These are phyloP conservation scores for Coemansia sp. DNA, from an alignment of 192 early-diverging fungal genomes.

Conservation along the genomic window DNA sequence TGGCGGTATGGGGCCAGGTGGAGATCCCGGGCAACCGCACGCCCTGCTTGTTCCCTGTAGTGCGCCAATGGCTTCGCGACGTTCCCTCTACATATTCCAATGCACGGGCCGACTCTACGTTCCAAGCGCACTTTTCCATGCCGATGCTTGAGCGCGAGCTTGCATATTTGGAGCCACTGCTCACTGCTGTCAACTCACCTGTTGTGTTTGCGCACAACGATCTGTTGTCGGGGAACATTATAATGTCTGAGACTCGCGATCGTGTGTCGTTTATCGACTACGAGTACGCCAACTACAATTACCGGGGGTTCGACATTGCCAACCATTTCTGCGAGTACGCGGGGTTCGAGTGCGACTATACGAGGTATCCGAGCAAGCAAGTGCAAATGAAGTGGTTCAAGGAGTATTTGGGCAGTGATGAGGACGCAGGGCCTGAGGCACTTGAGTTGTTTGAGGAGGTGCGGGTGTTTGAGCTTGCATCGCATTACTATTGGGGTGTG, in stretches of 20 bases:
- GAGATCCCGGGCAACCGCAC: slow-evolving; percentile 49
- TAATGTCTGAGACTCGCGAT: slow-evolving; percentile 53
- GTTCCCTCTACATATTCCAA: slow-evolving; percentile 31
- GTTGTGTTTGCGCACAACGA: slow-evolving; percentile 94
- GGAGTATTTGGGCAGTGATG: slow-evolving; percentile 59
- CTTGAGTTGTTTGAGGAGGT: slow-evolving; percentile 77
- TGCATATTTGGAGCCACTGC: slow-evolving; percentile 52
- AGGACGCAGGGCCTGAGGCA: slow-evolving; percentile 52
- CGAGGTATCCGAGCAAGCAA: slow-evolving; percentile 69
- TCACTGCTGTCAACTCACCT: slow-evolving; percentile 64
- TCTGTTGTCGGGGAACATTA: slow-evolving; percentile 85
- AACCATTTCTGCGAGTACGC: slow-evolving; percentile 96
- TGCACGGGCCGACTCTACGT: slow-evolving; percentile 19
- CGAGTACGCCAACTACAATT: slow-evolving; percentile 84
- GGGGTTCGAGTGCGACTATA: slow-evolving; percentile 96
- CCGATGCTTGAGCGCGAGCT: slow-evolving; percentile 44
- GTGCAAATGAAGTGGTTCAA: slow-evolving; percentile 75
- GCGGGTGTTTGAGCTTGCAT: slow-evolving; percentile 77
- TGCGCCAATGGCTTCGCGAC: slow-evolving; percentile 43
- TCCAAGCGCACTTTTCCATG: slow-evolving; percentile 29
- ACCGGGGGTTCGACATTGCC: slow-evolving; percentile 90
- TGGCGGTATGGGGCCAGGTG: slow-evolving; percentile 82
- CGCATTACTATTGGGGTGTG: slow-evolving; percentile 90
- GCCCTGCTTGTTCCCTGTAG: slow-evolving; percentile 36
- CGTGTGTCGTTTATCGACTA: slow-evolving; percentile 86